Conservation (phyloP, 441 rosid genomes). For the Bocquillonia castaneifolia region DNA sequence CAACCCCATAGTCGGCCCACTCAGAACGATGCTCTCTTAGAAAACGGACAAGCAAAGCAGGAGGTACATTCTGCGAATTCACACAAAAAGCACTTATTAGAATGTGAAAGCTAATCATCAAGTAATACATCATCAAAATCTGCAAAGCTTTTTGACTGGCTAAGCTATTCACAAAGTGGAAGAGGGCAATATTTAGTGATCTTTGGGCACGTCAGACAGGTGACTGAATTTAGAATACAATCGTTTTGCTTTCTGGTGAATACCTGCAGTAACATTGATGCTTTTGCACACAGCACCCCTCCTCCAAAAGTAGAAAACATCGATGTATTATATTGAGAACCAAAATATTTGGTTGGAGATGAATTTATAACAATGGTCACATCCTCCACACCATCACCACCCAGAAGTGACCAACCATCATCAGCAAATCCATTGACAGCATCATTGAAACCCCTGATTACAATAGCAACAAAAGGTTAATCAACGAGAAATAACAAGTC, state of each 20-base stretch:
- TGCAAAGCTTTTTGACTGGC: background rate
- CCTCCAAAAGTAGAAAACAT: slow-evolving; percentile 75
- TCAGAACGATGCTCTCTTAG: slow-evolving; percentile 92
- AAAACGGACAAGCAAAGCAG: slow-evolving; percentile 76
- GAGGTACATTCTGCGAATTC: slow-evolving; percentile 67
- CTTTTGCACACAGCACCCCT: slow-evolving; percentile 88
- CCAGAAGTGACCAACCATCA: slow-evolving; percentile 83
- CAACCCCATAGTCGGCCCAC: slow-evolving; percentile 94
- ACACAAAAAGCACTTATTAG: background rate
- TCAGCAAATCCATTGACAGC: slow-evolving; percentile 88
- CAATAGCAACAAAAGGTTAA: slow-evolving; percentile 10
- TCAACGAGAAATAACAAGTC: background rate
- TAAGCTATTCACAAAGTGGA: background rate
- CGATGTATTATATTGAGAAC: slow-evolving; percentile 57
- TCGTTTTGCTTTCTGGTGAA: background rate
- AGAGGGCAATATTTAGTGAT: background rate
- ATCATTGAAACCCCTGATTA: slow-evolving; percentile 84
- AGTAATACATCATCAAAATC: background rate
- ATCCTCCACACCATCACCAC: slow-evolving; percentile 77
- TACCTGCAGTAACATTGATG: slow-evolving; percentile 91
- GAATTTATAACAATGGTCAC: slow-evolving; percentile 65
- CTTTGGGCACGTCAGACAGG: background rate
- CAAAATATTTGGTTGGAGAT: slow-evolving; percentile 63
- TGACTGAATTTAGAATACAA: background rate
- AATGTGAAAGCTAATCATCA: background rate